Percentiles rank a stretch among this genome's conserved stretches.
Evolutionary conservation across 345 rosid genomes (phyloP).

Genomic region (Corchorus capsularis): DNA sequence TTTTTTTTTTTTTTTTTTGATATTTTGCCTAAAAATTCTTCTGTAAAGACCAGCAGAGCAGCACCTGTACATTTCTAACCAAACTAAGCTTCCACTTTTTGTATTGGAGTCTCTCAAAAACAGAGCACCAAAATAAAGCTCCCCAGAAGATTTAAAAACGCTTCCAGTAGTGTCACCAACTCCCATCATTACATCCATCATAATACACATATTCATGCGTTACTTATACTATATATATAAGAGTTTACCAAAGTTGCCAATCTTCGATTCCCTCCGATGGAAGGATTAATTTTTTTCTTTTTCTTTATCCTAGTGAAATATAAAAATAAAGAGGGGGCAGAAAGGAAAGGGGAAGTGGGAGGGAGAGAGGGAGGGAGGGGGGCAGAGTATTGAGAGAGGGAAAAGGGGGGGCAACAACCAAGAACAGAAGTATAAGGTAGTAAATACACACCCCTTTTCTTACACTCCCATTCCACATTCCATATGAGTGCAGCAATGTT

Average conservation of each 20-base stretch:
- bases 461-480: neutral
- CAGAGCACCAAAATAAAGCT: slow-evolving; percentile 66
- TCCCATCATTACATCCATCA: slow-evolving; percentile 45
- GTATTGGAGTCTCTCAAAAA: slow-evolving; percentile 39
- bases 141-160: slow-evolving; percentile 35
- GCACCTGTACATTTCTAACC: slow-evolving; percentile 37
- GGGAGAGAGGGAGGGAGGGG: neutral
- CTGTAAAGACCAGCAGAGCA: neutral
- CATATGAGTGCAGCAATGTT: neutral
- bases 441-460: slow-evolving; percentile 1
- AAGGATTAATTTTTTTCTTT: neutral
- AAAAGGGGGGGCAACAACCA: neutral
- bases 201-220: slow-evolving; percentile 42
- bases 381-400: neutral
- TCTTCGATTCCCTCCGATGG: neutral
- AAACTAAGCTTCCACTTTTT: slow-evolving; percentile 20
- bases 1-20: neutral
- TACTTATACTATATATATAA: neutral
- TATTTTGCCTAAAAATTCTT: neutral
- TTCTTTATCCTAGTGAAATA: neutral
- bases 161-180: slow-evolving; percentile 36
- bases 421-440: neutral
- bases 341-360: neutral
- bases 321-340: neutral
- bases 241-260: neutral